phyloP scores from a whole-genome alignment of 1,284 basidiomycete genomes.

The Ceratorhiza oryzae-sativae region DNA sequence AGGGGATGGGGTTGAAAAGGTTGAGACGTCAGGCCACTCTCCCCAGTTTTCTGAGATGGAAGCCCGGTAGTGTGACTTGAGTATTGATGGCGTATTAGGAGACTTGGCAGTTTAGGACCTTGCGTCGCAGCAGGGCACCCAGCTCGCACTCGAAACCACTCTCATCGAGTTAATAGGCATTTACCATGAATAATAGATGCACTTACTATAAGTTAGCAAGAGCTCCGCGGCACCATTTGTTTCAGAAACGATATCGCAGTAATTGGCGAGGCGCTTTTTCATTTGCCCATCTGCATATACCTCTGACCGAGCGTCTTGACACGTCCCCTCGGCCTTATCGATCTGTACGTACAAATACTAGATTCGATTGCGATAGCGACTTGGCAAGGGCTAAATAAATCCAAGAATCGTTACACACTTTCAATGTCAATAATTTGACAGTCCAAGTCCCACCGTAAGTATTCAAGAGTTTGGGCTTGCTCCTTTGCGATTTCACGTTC shows the following conservation, averaged over 20 bases:
- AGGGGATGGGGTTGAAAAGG: slow-evolving; percentile 45
- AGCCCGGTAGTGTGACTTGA: slow-evolving; percentile 45
- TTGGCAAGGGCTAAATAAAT: slow-evolving; percentile 41
- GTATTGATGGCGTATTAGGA: slow-evolving; percentile 15
- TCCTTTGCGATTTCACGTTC: slow-evolving; percentile 38
- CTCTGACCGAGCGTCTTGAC: slow-evolving; percentile 24
- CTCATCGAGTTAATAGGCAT: background rate
- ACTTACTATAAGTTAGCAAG: slow-evolving; percentile 43
- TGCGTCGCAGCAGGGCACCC: slow-evolving; percentile 47
- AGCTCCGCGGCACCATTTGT: slow-evolving; percentile 41
- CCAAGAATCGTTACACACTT: slow-evolving; percentile 43
- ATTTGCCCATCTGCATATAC: slow-evolving; percentile 34
- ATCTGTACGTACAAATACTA: slow-evolving; percentile 37
- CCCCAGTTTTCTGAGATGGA: slow-evolving; percentile 46
- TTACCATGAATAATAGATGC: too few relatives aligned
- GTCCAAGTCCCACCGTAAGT: slow-evolving; percentile 43
- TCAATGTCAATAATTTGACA: slow-evolving; percentile 39
- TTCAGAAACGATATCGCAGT: slow-evolving; percentile 42
- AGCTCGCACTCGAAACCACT: slow-evolving; percentile 46
- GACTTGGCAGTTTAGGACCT: slow-evolving; percentile 43
- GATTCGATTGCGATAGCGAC: slow-evolving; percentile 24
- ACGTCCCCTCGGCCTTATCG: slow-evolving; percentile 30
- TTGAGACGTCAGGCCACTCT: slow-evolving; percentile 45
- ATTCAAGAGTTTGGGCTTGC: slow-evolving; percentile 37
- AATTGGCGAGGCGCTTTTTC: slow-evolving; percentile 40